Conservation (phyloP, 2,329 filamentous ascomycete species). For the Fonsecaea pedrosoi region DNA sequence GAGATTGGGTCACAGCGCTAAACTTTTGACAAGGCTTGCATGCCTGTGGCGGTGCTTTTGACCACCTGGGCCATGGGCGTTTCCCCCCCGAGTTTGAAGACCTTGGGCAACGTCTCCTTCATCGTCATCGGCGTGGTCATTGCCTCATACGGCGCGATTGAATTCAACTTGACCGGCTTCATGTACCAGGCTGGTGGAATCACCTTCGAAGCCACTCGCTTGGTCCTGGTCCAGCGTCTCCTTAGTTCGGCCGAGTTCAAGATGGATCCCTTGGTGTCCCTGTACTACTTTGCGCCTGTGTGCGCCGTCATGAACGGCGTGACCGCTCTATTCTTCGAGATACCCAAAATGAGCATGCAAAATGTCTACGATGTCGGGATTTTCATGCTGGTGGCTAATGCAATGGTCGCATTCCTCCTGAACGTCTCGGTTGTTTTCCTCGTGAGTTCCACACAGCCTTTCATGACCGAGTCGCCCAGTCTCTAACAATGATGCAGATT, state of each 20-base stretch:
- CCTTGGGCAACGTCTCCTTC: conserved; percentile 88
- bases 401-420: conserved; percentile 77
- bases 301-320: conserved; percentile 81
- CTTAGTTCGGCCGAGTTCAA: conserved; percentile 79
- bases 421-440: conserved; percentile 87
- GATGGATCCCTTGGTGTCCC: conserved; percentile 86
- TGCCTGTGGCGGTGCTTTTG: conserved; percentile 88
- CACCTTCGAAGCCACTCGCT: conserved; percentile 77
- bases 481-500: conserved; percentile 63
- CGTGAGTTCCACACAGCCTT: conserved; percentile 59
- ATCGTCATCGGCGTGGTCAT: conserved; percentile 96
- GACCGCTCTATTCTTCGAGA: conserved; percentile 72
- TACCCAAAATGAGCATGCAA: conserved; percentile 68
- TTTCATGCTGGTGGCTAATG: conserved; percentile 72
- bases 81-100: conserved; percentile 80
- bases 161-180: conserved; percentile 70
- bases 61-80: conserved; percentile 88
- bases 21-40: conserved; percentile 74
- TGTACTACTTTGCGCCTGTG: conserved; percentile 89
- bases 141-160: conserved; percentile 93
- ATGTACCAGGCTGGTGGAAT: conserved; percentile 76
- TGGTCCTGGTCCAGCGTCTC: conserved; percentile 85
- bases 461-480: neutral
- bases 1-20: conserved; percentile 36
- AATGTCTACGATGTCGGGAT: conserved; percentile 72